Conservation (phyloP, 331 rosid species). For the Ulmus americana region DNA sequence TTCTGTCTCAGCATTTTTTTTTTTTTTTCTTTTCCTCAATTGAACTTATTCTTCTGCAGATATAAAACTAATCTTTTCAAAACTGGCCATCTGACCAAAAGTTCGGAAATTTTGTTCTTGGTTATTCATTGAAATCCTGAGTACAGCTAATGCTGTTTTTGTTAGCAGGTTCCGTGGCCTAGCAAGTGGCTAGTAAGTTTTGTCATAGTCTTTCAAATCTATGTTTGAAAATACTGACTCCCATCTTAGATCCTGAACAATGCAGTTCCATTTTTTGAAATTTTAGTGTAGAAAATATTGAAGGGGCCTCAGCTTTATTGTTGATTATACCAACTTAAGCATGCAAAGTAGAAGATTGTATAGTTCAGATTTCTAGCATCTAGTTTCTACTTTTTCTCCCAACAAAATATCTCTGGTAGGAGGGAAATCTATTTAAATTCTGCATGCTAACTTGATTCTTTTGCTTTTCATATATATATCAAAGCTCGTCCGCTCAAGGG, state of each 20-base stretch:
- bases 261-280: neutral
- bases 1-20: neutral
- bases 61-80: neutral
- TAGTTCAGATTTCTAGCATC: neutral
- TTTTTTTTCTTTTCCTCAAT: neutral
- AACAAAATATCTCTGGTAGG: too few species aligned
- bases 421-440: too few species aligned
- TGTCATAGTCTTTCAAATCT: neutral
- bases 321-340: neutral
- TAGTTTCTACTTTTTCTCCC: too few species aligned
- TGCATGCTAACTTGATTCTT: neutral
- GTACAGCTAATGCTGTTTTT: too few species aligned
- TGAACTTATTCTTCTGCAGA: neutral
- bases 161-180: neutral
- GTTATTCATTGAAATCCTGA: neutral
- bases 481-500: constrained; percentile 35
- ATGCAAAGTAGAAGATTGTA: neutral
- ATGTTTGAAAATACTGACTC: neutral
- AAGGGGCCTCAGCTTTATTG: neutral
- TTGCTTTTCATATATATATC: constrained; percentile 18
- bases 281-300: neutral
- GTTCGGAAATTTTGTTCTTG: neutral
- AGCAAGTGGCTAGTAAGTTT: neutral
- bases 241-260: neutral
- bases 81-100: constrained; percentile 4